These are phyloP conservation scores for Firmiana major DNA, from an alignment of 345 rosid species.

Conservation along the genomic window DNA sequence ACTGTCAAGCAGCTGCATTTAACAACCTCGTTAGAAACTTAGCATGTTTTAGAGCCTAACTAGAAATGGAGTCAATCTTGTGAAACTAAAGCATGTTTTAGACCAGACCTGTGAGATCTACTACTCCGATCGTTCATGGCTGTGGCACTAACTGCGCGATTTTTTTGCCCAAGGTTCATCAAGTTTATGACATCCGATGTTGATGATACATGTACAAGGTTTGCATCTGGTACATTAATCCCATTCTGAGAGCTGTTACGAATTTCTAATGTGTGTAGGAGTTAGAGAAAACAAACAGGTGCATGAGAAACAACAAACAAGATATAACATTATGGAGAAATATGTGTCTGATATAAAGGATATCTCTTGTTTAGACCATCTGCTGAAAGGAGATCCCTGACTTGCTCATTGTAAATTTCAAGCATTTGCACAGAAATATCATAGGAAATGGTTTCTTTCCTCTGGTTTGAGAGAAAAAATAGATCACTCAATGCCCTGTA, in stretches of 20 bases:
- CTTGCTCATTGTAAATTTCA: slow-evolving; percentile 97
- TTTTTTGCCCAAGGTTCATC: slow-evolving; percentile 82
- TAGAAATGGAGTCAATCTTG: neutral
- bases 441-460: slow-evolving; percentile 57
- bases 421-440: slow-evolving; percentile 89
- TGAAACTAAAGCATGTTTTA: neutral
- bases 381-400: slow-evolving; percentile 75
- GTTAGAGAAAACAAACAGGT: slow-evolving; percentile 33
- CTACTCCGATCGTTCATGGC: slow-evolving; percentile 96
- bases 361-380: slow-evolving; percentile 75
- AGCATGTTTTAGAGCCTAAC: slow-evolving; percentile 1
- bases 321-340: slow-evolving; percentile 10
- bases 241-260: slow-evolving; percentile 85
- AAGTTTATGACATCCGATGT: slow-evolving; percentile 70
- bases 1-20: slow-evolving; percentile 83
- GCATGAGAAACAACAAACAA: neutral
- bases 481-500: slow-evolving; percentile 87
- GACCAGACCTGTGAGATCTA: slow-evolving; percentile 83
- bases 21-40: slow-evolving; percentile 16
- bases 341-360: slow-evolving; percentile 37
- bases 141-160: slow-evolving; percentile 82
- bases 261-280: slow-evolving; percentile 66
- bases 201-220: slow-evolving; percentile 69
- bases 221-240: slow-evolving; percentile 92
- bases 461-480: slow-evolving; percentile 65